A percentile compares a stretch with the other conserved stretches of the same genome.
phyloP scores from a whole-genome alignment of 1,139 yeast genomes.

The Arxiozyma heterogenica region DNA sequence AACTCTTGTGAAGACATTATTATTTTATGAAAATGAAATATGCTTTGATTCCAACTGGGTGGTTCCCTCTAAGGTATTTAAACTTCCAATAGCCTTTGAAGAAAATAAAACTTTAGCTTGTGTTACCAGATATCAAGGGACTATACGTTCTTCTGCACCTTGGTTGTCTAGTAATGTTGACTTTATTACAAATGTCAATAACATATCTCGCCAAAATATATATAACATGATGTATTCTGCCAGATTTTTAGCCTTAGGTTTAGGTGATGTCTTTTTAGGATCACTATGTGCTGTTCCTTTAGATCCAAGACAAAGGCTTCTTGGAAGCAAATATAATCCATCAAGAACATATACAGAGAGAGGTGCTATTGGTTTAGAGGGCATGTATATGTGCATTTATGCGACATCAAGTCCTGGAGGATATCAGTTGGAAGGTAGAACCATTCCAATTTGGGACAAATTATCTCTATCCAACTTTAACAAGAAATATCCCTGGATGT shows the following conservation, averaged over 20 bases:
- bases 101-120: constrained; percentile 82
- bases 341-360: constrained; percentile 93
- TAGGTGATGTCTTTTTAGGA: constrained; percentile 95
- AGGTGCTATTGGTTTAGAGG: constrained; percentile 97
- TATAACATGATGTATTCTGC: constrained; percentile 81
- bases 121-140: constrained; percentile 82
- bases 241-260: constrained; percentile 81
- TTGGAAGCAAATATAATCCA: constrained; percentile 93
- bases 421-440: constrained; percentile 90
- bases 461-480: constrained; percentile 65
- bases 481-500: constrained; percentile 80
- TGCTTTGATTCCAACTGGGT: constrained; percentile 72
- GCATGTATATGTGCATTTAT: constrained; percentile 96
- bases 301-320: constrained; percentile 87
- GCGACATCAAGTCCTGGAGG: constrained; percentile 99
- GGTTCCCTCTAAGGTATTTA: constrained; percentile 71
- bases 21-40: constrained; percentile 68
- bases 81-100: constrained; percentile 93
- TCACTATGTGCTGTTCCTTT: constrained; percentile 98
- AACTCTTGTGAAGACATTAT: constrained; percentile 51
- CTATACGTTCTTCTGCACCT: constrained; percentile 87
- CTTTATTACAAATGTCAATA: constrained; percentile 82
- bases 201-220: constrained; percentile 64
- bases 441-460: constrained; percentile 97
- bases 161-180: constrained; percentile 98